Percentiles rank a stretch among this genome's conserved stretches.
Conservation (phyloP, 1,284 basidiomycete species). For the Naganishia liquefaciens region DNA sequence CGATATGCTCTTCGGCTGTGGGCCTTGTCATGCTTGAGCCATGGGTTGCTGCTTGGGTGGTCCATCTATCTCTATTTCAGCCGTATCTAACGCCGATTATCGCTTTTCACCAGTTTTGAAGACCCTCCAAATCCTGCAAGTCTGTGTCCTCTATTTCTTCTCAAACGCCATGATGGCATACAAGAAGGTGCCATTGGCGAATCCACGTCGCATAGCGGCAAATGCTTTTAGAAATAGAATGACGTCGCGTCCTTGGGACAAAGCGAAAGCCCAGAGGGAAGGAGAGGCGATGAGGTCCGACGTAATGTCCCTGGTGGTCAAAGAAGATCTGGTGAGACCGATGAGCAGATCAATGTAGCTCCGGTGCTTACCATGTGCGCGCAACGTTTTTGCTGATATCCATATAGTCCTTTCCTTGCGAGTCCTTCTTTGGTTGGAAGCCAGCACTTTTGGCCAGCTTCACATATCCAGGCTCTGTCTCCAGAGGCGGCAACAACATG, state of each 20-base stretch:
- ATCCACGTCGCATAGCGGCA: constrained; percentile 34
- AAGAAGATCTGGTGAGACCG: not conserved
- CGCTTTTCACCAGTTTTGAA: not conserved
- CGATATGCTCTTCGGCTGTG: not conserved
- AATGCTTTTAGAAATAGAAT: constrained; percentile 35
- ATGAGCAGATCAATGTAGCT: not conserved
- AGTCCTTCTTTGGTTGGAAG: constrained; percentile 15
- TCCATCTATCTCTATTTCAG: not conserved
- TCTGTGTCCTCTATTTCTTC: constrained; percentile 24
- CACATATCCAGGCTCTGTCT: constrained; percentile 32
- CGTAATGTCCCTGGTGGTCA: constrained; percentile 37
- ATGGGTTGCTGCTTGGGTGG: no score
- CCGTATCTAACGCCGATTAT: not conserved
- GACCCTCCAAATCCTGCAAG: not conserved
- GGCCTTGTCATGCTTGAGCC: no score
- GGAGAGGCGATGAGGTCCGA: constrained; percentile 35
- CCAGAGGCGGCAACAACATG: constrained; percentile 35
- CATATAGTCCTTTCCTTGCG: constrained; percentile 29
- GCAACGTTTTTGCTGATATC: constrained; percentile 35
- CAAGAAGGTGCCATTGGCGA: constrained; percentile 33
- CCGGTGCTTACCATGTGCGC: constrained; percentile 31
- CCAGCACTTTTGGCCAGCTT: constrained; percentile 29
- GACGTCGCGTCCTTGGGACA: constrained; percentile 34
- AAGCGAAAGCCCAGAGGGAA: constrained; percentile 35
- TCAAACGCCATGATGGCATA: constrained; percentile 35